Conservation (phyloP, 306 rosid species). For the Psophocarpus tetragonolobus region DNA sequence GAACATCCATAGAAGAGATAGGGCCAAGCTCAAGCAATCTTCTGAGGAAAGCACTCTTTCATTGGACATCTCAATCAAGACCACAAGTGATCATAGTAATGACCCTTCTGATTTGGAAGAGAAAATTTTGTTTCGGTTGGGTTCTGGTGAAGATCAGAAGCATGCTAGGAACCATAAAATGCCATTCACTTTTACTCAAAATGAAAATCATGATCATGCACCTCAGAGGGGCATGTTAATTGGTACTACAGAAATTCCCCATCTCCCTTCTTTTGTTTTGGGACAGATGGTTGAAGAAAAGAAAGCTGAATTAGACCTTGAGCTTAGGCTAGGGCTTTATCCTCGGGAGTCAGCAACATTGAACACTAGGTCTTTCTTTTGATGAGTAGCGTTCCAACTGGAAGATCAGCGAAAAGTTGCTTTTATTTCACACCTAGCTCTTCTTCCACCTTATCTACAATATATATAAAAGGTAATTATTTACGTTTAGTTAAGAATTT, state of each 20-base stretch:
- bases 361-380: constrained; percentile 54
- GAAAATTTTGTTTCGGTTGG: constrained; percentile 19
- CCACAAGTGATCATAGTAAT: not conserved
- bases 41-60: constrained; percentile 51
- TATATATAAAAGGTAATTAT: constrained; percentile 18
- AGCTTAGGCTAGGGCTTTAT: constrained; percentile 57
- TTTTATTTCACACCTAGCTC: constrained; percentile 36
- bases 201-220: constrained; percentile 18
- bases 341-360: constrained; percentile 37
- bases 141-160: constrained; percentile 16
- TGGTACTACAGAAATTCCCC: constrained; percentile 23
- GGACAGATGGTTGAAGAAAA: constrained; percentile 29
- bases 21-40: constrained; percentile 63
- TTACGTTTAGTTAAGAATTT: not conserved
- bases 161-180: not conserved
- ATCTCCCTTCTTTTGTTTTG: constrained; percentile 35
- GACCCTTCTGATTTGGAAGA: constrained; percentile 34
- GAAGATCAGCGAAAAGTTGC: constrained; percentile 35
- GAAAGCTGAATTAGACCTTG: constrained; percentile 52
- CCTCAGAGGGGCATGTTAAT: constrained; percentile 23
- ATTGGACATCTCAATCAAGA: constrained; percentile 36
- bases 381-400: not conserved
- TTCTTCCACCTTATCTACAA: not conserved
- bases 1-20: constrained; percentile 78
- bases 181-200: constrained; percentile 5